Conservation (phyloP, 108 stramenopile species). For the Skeletonema menzelii region DNA sequence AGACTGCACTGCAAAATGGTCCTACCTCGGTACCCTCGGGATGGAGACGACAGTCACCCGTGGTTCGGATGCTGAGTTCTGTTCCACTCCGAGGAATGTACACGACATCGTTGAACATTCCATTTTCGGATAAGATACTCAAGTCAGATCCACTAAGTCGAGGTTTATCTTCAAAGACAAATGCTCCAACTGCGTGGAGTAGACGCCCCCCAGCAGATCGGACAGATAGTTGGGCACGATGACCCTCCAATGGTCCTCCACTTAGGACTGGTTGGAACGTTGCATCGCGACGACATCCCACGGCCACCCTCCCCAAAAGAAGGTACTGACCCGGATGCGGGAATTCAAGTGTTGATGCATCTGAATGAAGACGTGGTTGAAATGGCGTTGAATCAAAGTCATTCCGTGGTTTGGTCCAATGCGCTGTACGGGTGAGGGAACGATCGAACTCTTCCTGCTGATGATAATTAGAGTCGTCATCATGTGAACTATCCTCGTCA, state of each 20-base stretch:
- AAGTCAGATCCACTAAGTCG: conserved; percentile 40
- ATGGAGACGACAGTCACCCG: conserved; percentile 45
- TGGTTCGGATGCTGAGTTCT: conserved; percentile 41
- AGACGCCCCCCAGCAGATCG: conserved; percentile 38
- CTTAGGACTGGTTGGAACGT: conserved; percentile 39
- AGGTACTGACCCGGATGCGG: conserved; percentile 43
- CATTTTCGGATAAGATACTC: conserved; percentile 41
- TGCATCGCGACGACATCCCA: conserved; percentile 46
- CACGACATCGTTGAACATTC: conserved; percentile 48
- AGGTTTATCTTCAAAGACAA: conserved; percentile 45
- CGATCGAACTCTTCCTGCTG: conserved; percentile 39
- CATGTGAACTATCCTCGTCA: conserved; percentile 11
- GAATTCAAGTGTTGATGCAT: conserved; percentile 43
- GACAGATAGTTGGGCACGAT: conserved; percentile 37
- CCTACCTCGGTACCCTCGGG: conserved; percentile 46
- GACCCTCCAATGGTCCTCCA: conserved; percentile 45
- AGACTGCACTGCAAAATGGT: conserved; percentile 35
- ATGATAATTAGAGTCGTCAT: conserved; percentile 15
- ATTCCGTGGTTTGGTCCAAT: conserved; percentile 43
- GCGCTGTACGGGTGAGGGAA: conserved; percentile 33
- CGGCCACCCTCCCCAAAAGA: conserved; percentile 37
- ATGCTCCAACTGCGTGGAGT: conserved; percentile 38
- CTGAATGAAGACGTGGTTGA: conserved; percentile 29
- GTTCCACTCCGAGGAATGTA: conserved; percentile 38
- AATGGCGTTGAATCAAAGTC: conserved; percentile 43